Base-by-base conservation (phyloP, 768 basidiomycete genomes). In the Xerocomus spinulosus region DNA sequence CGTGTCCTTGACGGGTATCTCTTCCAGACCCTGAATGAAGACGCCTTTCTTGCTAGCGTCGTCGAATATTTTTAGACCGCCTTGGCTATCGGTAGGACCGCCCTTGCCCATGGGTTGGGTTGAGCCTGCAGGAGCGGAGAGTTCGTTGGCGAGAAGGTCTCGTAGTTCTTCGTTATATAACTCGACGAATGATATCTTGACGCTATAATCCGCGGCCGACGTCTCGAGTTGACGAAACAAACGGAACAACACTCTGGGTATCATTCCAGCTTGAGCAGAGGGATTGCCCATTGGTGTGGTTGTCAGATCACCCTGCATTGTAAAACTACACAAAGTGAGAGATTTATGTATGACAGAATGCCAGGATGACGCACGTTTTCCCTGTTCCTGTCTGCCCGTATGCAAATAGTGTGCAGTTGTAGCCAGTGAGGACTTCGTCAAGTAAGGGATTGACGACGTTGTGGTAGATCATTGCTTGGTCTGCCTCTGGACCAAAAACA, bases 331-430 rank as follows among this genome's bases (percentile, higher is more conserved):
- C 38, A n/a, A 26, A n/a, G 17, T 69, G 30, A 63, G 51, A 8
- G 24, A 9, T 34, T 2, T 44, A 39, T 15, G 39, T 18, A 48
- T 17, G 42, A 34, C n/a, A 23, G 38, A 25, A 42, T 41, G n/a
- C 36, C 9, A 23, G 42, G 28, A 29, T 14, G 4, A 73, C 90
- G 58, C 64, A 96, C 92, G 96, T 98, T 73, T 99, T 99, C 18
- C 96, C 96, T 0, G 96, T 97, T 1, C 96, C 96, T 0, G 96
- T 98, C 67, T 98, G 96, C 2, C 96, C 96, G 63, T 99, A 99
- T 4, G 94, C 94, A 68, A 98, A 97, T 18, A 99, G 73, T 0
- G 92, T 95, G 63, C 95, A 98, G 62, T 98, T 98, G 73, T 96
- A 99, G 5, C 96, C 96, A 66, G 79, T 74, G 32, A 97, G 69